phyloP scores from a whole-genome alignment of 805 yeast species.

The Zygotorulaspora florentina region DNA sequence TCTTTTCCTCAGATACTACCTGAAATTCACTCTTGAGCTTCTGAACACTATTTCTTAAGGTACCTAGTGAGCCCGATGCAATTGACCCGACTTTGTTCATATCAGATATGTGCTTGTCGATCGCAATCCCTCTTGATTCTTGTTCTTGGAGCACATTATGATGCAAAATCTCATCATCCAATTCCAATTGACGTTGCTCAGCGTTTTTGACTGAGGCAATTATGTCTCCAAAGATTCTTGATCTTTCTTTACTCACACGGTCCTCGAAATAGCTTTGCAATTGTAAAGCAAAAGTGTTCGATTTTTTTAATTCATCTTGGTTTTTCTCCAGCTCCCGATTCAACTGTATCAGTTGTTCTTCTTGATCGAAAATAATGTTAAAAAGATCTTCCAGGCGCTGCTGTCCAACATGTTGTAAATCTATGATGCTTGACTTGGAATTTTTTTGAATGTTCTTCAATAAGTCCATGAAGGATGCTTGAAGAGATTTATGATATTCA shows the following conservation, averaged over 20 bases:
- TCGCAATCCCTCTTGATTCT: neutral
- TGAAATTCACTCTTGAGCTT: neutral
- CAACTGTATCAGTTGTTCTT: slow-evolving; percentile 4
- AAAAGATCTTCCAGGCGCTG: neutral
- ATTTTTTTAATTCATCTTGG: slow-evolving; percentile 6
- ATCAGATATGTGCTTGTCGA: neutral
- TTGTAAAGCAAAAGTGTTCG: slow-evolving; percentile 7
- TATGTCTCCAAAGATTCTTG: slow-evolving; percentile 5
- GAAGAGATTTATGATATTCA: slow-evolving; percentile 4
- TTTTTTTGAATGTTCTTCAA: slow-evolving; percentile 2
- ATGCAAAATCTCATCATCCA: slow-evolving; percentile 9
- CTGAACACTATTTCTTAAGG: neutral
- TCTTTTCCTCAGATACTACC: neutral
- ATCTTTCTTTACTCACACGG: slow-evolving; percentile 13
- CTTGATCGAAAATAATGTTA: slow-evolving; percentile 1
- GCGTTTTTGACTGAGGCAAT: slow-evolving; percentile 7
- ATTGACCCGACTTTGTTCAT: neutral
- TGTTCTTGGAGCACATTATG: neutral
- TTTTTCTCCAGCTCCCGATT: slow-evolving; percentile 12
- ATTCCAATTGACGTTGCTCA: slow-evolving; percentile 4
- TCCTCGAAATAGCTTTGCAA: slow-evolving; percentile 14
- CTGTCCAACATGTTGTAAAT: neutral
- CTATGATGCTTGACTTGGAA: slow-evolving; percentile 3
- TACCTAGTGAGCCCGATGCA: neutral
- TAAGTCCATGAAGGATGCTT: slow-evolving; percentile 2